These are phyloP conservation scores for Conidiobolus incongruus DNA, from an alignment of 371 early-diverging fungal species.

Conservation along the genomic window DNA sequence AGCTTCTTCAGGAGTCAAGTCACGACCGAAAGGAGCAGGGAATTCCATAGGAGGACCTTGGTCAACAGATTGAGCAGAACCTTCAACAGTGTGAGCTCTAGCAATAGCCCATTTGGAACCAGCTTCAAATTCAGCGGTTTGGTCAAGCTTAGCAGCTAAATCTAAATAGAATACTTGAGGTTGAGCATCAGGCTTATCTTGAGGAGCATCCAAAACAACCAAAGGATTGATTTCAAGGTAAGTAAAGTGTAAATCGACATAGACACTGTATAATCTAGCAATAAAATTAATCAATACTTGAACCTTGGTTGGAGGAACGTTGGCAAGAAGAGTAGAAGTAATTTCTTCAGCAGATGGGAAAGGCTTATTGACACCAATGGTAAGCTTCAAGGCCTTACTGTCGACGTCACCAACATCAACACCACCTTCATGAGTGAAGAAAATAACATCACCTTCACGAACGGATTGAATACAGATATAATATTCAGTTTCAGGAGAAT, in stretches of 20 bases:
- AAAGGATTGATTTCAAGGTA: constrained; percentile 97
- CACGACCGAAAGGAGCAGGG: constrained; percentile 96
- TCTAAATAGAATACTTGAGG: constrained; percentile 78
- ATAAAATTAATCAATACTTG: constrained; percentile 78
- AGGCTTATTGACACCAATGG: constrained; percentile 37
- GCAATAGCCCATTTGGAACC: constrained; percentile 78
- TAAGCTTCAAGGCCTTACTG: constrained; percentile 71
- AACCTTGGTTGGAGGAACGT: constrained; percentile 44
- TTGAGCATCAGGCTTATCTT: constrained; percentile 15
- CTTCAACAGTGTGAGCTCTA: constrained; percentile 13
- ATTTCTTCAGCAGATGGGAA: constrained; percentile 43
- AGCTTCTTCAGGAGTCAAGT: constrained; percentile 85
- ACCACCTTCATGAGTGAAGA: constrained; percentile 94
- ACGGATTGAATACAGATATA: constrained; percentile 91
- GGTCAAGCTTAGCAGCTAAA: constrained; percentile 94
- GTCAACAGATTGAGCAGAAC: constrained; percentile 22
- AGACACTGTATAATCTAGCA: constrained; percentile 76
- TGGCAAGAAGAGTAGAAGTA: constrained; percentile 30
- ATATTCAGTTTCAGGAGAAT: constrained; percentile 76
- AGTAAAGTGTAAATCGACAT: constrained; percentile 88
- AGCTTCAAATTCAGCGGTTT: constrained; percentile 91
- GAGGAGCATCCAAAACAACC: constrained; percentile 57
- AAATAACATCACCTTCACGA: constrained; percentile 85
- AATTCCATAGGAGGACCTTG: constrained; percentile 85
- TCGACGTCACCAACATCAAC: constrained; percentile 97